These are phyloP conservation scores for Prunus kanzakura DNA, from an alignment of 306 rosid genomes.

Conservation along the genomic window DNA sequence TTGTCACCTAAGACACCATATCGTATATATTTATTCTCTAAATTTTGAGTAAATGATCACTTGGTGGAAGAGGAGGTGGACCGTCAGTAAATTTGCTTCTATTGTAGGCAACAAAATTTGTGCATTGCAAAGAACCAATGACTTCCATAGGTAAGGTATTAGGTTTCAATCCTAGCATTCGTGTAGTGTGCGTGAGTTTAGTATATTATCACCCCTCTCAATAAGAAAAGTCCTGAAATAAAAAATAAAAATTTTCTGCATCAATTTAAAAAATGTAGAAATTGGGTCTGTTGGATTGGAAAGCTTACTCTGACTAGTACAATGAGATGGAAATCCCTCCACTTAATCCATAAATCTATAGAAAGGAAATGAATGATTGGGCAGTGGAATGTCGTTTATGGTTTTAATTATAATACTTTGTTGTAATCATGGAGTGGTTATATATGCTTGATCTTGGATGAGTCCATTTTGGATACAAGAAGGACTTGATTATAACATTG, in stretches of 20 bases:
- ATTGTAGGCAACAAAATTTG: constrained; percentile 29
- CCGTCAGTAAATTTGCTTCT: constrained; percentile 30
- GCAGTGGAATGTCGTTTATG: neutral
- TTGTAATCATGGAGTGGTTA: constrained; percentile 2
- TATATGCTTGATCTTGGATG: neutral
- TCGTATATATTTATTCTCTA: neutral
- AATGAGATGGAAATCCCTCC: neutral
- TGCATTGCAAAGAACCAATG: neutral
- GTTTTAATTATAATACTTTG: neutral
- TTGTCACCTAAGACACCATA: neutral
- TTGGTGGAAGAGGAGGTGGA: constrained; percentile 20
- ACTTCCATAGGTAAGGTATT: accelerated
- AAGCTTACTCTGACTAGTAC: neutral
- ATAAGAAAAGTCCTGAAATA: no score
- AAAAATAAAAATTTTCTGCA: neutral
- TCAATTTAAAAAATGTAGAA: neutral
- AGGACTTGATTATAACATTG: neutral
- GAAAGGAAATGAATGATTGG: neutral
- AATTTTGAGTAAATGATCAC: neutral
- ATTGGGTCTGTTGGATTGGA: neutral
- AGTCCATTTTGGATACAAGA: neutral
- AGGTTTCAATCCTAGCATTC: no score
- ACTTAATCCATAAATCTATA: neutral
- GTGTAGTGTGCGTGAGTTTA: no score
- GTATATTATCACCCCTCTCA: no score